Conservation (phyloP, 2,329 filamentous ascomycete genomes). For the Blastomyces silverae region DNA sequence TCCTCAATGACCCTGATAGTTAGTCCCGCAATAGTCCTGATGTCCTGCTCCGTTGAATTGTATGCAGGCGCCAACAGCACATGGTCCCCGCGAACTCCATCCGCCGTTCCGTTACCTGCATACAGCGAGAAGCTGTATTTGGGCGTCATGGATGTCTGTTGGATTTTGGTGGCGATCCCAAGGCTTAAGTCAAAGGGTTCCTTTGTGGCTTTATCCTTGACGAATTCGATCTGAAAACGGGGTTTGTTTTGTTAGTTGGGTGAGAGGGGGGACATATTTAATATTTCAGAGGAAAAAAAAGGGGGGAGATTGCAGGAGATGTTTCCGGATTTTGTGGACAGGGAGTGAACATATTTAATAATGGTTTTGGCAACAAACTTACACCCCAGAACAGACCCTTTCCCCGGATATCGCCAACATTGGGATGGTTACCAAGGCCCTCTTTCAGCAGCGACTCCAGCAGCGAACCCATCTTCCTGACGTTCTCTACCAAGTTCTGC, state of each 20-base stretch:
- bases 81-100: constrained; percentile 59
- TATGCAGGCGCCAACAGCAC: constrained; percentile 64
- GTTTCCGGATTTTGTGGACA: too few species aligned
- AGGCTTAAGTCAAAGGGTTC: constrained; percentile 46
- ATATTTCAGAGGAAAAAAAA: background rate
- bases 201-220: constrained; percentile 50
- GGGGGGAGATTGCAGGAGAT: too few species aligned
- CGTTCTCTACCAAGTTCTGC: constrained; percentile 54
- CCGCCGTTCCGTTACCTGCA: constrained; percentile 55
- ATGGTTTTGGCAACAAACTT: constrained; percentile 27
- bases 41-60: constrained; percentile 53
- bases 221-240: constrained; percentile 48
- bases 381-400: constrained; percentile 55
- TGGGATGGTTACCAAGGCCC: constrained; percentile 40
- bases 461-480: constrained; percentile 47
- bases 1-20: constrained; percentile 49
- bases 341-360: too few species aligned
- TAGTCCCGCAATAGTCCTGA: constrained; percentile 50
- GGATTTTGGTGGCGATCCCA: constrained; percentile 45
- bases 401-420: constrained; percentile 55
- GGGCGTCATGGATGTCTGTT: constrained; percentile 44
- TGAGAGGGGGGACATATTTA: background rate
- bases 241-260: background rate
- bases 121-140: constrained; percentile 54
- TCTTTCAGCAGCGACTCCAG: constrained; percentile 40